Evolutionary conservation across 139 green algal genomes (phyloP).

Genomic region (Chlamydomonas schloesseri): DNA sequence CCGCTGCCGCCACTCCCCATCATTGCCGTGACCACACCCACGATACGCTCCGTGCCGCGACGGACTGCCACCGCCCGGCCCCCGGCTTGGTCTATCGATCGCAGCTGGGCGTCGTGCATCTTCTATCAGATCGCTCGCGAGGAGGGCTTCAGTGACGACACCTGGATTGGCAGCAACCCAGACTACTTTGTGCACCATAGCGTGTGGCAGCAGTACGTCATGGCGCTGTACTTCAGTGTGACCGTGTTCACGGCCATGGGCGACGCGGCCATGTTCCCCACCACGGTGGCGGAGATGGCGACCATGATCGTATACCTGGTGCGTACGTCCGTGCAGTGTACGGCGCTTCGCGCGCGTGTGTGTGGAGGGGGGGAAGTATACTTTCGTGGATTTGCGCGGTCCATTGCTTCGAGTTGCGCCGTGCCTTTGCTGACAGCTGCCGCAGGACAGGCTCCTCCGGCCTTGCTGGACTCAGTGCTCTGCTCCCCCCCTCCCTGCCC

Average conservation of each 20-base stretch:
- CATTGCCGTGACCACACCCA: no score
- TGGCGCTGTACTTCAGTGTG: constrained; percentile 42
- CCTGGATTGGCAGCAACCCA: constrained; percentile 17
- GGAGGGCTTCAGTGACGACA: neutral
- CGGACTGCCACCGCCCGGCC: no score
- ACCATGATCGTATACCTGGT: constrained; percentile 32
- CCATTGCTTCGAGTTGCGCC: no score
- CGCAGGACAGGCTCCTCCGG: no score
- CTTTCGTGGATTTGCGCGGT: no score
- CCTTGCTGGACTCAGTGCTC: no score
- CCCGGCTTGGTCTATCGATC: neutral
- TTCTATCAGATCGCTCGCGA: constrained; percentile 8
- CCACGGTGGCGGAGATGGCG: neutral
- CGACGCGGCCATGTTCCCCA: neutral
- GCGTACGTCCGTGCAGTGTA: neutral
- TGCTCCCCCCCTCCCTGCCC: no score
- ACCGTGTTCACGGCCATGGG: constrained; percentile 47
- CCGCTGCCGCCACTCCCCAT: no score
- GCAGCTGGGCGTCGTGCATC: constrained; percentile 33
- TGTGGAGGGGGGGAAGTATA: no score
- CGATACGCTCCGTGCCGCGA: no score
- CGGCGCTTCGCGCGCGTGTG: no score
- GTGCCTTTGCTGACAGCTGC: no score
- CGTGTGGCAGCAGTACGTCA: constrained; percentile 34
- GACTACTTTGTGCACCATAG: neutral